A percentile compares a stretch with the other conserved stretches of the same genome.
These are phyloP conservation scores for Lophiostoma macrostomum DNA, from an alignment of 495 filamentous ascomycete species.

Conservation along the genomic window DNA sequence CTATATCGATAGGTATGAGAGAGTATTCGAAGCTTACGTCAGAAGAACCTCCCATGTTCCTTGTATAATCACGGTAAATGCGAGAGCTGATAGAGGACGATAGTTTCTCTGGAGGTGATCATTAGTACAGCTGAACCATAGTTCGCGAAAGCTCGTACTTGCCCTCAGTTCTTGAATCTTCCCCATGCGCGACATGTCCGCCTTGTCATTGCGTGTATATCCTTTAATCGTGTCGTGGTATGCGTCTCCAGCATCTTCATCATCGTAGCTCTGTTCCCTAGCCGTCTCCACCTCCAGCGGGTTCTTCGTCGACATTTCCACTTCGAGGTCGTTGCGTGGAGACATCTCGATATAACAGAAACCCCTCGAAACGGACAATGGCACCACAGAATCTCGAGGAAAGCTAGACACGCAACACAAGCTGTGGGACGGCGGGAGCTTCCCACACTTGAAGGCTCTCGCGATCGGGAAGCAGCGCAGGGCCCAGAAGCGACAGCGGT, in stretches of 20 bases:
- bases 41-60: conserved; percentile 32
- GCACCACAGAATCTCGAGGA: no score
- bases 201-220: conserved; percentile 16
- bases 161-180: conserved; percentile 30
- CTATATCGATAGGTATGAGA: not conserved
- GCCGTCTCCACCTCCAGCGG: not conserved
- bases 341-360: no score
- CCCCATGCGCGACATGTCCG: conserved; percentile 29
- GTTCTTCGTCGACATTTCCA: not conserved
- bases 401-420: no score
- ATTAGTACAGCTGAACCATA: not conserved
- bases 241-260: conserved; percentile 14
- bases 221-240: conserved; percentile 24
- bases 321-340: no score
- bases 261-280: conserved; percentile 2
- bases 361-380: no score
- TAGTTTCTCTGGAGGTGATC: conserved; percentile 21
- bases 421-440: no score
- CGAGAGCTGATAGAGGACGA: conserved; percentile 29
- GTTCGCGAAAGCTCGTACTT: not conserved
- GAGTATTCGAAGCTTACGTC: conserved; percentile 12
- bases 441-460: no score
- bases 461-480: no score
- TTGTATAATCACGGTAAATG: conserved; percentile 31
- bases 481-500: no score